Conservation (phyloP, 495 filamentous ascomycete genomes). For the Annulohypoxylon maeteangense region DNA sequence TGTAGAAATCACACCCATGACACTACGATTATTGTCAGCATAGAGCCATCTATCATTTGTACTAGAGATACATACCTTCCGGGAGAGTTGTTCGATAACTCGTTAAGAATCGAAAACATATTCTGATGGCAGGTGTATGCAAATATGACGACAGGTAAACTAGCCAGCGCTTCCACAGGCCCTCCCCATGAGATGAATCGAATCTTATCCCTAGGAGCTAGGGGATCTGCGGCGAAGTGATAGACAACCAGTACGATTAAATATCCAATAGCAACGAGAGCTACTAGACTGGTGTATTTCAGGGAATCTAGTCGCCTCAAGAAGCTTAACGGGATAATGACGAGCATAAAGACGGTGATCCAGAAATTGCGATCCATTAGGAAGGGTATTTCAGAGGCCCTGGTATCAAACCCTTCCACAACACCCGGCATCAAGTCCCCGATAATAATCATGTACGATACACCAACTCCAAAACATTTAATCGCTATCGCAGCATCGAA, state of each 20-base stretch:
- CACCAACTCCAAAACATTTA: slow-evolving; percentile 97
- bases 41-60: neutral
- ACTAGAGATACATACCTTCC: slow-evolving; percentile 30
- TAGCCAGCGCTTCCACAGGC: slow-evolving; percentile 78
- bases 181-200: slow-evolving; percentile 81
- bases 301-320: slow-evolving; percentile 89
- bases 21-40: slow-evolving; percentile 60
- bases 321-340: slow-evolving; percentile 94
- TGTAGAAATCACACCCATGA: slow-evolving; percentile 79
- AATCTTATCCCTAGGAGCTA: slow-evolving; percentile 74
- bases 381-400: slow-evolving; percentile 69
- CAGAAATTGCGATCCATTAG: slow-evolving; percentile 92
- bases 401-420: slow-evolving; percentile 72
- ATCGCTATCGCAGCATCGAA: slow-evolving; percentile 97
- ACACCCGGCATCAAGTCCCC: slow-evolving; percentile 98
- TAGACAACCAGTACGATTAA: slow-evolving; percentile 90
- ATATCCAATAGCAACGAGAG: slow-evolving; percentile 92
- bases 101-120: slow-evolving; percentile 98
- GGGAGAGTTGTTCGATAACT: slow-evolving; percentile 87
- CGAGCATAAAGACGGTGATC: slow-evolving; percentile 97
- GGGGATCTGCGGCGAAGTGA: slow-evolving; percentile 85
- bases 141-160: slow-evolving; percentile 94
- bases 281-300: slow-evolving; percentile 95
- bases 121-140: slow-evolving; percentile 99
- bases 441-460: slow-evolving; percentile 98